Evolutionary conservation across 768 basidiomycete species (phyloP), one percentile per base, ranked within the genome.

Genomic region (Tricholoma sp.): DNA sequence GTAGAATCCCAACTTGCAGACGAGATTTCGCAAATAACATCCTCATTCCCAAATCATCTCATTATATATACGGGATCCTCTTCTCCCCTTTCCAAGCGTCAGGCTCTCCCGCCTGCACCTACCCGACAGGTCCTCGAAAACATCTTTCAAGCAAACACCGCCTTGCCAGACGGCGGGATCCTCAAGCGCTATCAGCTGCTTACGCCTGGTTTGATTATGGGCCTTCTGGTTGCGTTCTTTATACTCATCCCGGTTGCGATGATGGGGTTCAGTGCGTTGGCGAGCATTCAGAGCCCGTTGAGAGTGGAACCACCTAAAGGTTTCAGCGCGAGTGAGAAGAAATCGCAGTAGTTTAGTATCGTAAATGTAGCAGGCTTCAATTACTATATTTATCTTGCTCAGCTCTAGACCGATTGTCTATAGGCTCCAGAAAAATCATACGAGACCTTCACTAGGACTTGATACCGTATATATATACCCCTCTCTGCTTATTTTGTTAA

Each of bases 111-210:
- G 56, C 67, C 58, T 31, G 41, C 55, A 28, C 36, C 37, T 53
- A 20, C 61, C 50, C 54, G 36, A 13, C 57, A 63, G 50, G 61
- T 58, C 13, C 50, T 60, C 31, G 56, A 58, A 29, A 62, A 42
- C 20, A 42, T 55, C 60, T 59, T 57, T 15, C 60, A 63, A 11
- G 60, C 60, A 52, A 77, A 77, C 55, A 63, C 73, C 10, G 74
- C 76, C 15, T 67, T 75, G 1, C 68, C 77, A 6, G 66, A 72
- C 7, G 82, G 79, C 20, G 86, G 88, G 9, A 83, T 91, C 54
- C 77, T 92, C 28, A 78, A 84, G 58, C 81, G 76, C 33, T 91
- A 91, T 68, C 89, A 91, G 65, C 78, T 91, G 47, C 80, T 92
- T 49, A 89, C 89, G 0, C 87, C 91, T 1, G 86, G 79, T 0